A percentile compares a stretch with the other conserved stretches of the same genome.
These are phyloP conservation scores for Mycena metata DNA, from an alignment of 768 basidiomycete genomes.

Conservation along the genomic window DNA sequence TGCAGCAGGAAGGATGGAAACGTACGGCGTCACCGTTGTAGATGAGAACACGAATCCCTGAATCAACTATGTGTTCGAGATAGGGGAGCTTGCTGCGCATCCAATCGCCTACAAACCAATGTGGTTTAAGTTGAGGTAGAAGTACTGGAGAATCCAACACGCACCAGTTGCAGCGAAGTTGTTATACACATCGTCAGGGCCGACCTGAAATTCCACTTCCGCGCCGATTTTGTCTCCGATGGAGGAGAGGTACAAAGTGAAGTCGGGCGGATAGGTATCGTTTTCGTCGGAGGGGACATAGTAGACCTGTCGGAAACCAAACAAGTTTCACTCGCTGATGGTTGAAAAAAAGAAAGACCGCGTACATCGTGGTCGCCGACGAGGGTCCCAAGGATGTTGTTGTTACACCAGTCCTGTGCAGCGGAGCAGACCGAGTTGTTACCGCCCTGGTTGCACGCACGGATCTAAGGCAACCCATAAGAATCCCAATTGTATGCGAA, in stretches of 20 bases:
- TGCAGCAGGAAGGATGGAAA: slow-evolving; percentile 60
- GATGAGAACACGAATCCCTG: slow-evolving; percentile 59
- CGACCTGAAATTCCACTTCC: slow-evolving; percentile 57
- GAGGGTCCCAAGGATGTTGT: slow-evolving; percentile 64
- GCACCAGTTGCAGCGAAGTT: slow-evolving; percentile 62
- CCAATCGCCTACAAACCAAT: slow-evolving; percentile 36
- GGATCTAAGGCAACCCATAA: slow-evolving; percentile 56
- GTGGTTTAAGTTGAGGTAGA: no score
- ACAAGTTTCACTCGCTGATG: no score
- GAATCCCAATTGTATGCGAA: no score
- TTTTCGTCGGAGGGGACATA: slow-evolving; percentile 61
- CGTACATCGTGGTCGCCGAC: slow-evolving; percentile 66
- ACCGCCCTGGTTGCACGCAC: slow-evolving; percentile 63
- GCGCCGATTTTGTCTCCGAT: slow-evolving; percentile 58
- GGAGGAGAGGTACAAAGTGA: slow-evolving; percentile 50
- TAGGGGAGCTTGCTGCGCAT: slow-evolving; percentile 53
- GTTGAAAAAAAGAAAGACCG: no score
- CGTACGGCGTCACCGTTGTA: slow-evolving; percentile 69
- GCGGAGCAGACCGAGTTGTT: slow-evolving; percentile 64
- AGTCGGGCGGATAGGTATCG: slow-evolving; percentile 65
- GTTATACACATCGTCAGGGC: slow-evolving; percentile 58
- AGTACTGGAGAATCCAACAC: background rate
- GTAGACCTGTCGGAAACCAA: slow-evolving; percentile 54
- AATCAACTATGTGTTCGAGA: slow-evolving; percentile 69
- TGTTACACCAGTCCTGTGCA: slow-evolving; percentile 73